Base-by-base conservation (phyloP, 2,329 filamentous ascomycete genomes). In the Aplosporella prunicola region DNA sequence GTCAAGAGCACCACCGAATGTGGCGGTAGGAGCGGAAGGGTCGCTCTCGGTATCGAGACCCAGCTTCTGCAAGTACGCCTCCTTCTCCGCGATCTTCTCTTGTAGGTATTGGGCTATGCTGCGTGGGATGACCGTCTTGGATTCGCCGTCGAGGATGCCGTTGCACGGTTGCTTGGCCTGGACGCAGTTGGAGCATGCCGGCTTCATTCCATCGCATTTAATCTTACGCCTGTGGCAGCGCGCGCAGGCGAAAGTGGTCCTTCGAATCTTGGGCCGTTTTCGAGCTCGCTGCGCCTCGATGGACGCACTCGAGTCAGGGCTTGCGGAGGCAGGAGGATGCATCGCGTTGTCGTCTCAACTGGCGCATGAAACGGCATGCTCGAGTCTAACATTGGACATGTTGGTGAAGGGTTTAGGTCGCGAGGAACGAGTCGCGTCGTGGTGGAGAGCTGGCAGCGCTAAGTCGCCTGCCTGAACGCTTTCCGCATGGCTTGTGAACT, bases 61-160 rank as follows among this genome's bases (percentile, higher is more conserved):
- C 22, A 40, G 32, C 20, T 35, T 40, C n/a, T 16, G 16, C 6
- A 40, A 26, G 2, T 32, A 22, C 15, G 14, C 27, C 32, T 40
- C 38, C 38, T 40, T 40, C 22, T 40, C 38, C 20, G 27, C 24
- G 18, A 40, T 40, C 38, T 40, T 40, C 20, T 40, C 38, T 22
- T 35, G 38, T 27, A 40, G 26, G 16, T 40, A 40, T 5, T 35
- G 26, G 13, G 38, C 38, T 26, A 40, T 40, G 38, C 38, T 40
- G 26, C 38, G 32, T 13, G 38, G 38, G 9, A 40, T 35, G 38
- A 40, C 32, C 13, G 38, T 40, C 32, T 40, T 40, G 20, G 32
- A 35, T 27, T 40, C 38, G 38, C 38, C 38, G n/a, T 40, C 38
- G 22, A 40, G 38, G 15, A 40, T 40, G 20, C 38, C 38, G n/a